Conservation (phyloP, 495 filamentous ascomycete species). For the Evernia prunastri region DNA sequence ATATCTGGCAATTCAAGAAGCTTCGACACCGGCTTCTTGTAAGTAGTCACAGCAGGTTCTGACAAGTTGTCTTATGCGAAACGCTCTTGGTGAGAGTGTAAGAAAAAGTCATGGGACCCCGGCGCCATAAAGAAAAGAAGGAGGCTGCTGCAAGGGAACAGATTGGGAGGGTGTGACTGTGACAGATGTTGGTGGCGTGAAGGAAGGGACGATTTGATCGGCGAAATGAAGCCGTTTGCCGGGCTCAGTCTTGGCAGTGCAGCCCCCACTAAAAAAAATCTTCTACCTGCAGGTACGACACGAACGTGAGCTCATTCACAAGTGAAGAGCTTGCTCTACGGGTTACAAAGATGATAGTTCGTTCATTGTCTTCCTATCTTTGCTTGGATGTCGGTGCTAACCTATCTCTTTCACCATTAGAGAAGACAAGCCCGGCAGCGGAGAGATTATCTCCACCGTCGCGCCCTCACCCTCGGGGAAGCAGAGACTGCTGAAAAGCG, state of each 20-base stretch:
- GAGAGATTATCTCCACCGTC: slow-evolving; percentile 90
- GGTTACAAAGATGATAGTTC: slow-evolving; percentile 14
- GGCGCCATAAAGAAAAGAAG: slow-evolving; percentile 10
- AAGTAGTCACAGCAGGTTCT: neutral
- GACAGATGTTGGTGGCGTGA: slow-evolving; percentile 4
- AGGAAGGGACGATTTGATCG: slow-evolving; percentile 14
- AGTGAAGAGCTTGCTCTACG: neutral
- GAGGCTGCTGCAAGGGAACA: neutral
- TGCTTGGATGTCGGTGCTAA: neutral
- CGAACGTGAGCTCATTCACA: neutral
- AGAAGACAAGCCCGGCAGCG: slow-evolving; percentile 74
- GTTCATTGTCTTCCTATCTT: neutral
- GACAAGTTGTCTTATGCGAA: neutral
- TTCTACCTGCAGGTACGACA: neutral
- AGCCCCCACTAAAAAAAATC: neutral
- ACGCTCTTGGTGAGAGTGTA: neutral
- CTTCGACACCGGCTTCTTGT: slow-evolving; percentile 1
- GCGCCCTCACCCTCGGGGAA: slow-evolving; percentile 72
- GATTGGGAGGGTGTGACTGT: neutral
- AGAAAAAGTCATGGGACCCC: neutral
- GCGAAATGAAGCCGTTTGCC: neutral
- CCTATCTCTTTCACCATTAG: slow-evolving; percentile 4
- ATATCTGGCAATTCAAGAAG: slow-evolving; percentile 8
- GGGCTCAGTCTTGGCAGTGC: neutral
- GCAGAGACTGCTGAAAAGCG: slow-evolving; percentile 90